Conservation (phyloP, 306 rosid genomes). For the Dicorynia guianensis region DNA sequence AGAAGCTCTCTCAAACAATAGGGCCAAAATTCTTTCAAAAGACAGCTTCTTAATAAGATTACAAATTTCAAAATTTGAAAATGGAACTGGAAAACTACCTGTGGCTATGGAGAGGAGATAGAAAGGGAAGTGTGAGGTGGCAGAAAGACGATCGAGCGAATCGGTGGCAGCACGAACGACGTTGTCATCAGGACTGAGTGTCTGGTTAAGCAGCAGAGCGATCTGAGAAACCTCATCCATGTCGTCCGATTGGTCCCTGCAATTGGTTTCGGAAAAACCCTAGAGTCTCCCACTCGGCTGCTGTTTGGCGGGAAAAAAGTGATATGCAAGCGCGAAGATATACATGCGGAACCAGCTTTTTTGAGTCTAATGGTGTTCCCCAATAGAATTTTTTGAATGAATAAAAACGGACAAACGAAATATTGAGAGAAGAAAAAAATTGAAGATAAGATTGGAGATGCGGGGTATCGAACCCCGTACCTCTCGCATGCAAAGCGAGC, state of each 20-base stretch:
- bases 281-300: slow-evolving; percentile 42
- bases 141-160: slow-evolving; percentile 69
- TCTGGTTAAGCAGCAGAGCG: slow-evolving; percentile 61
- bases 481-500: slow-evolving; percentile 54
- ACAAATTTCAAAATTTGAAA: neutral
- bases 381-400: no score
- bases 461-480: slow-evolving; percentile 49
- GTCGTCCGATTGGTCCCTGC: neutral
- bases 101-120: slow-evolving; percentile 64
- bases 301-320: slow-evolving; percentile 68
- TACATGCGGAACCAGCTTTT: neutral
- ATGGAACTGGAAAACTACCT: slow-evolving; percentile 43
- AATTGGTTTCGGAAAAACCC: slow-evolving; percentile 44
- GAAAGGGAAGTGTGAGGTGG: slow-evolving; percentile 63
- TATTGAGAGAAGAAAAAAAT: neutral
- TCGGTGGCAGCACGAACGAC: slow-evolving; percentile 61
- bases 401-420: no score
- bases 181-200: slow-evolving; percentile 61
- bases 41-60: neutral
- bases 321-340: neutral
- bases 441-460: slow-evolving; percentile 8
- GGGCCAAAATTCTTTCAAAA: neutral
- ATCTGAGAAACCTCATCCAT: slow-evolving; percentile 61
- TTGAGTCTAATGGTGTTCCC: no score
- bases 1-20: neutral